Evolutionary conservation across 495 filamentous ascomycete species (phyloP).

Genomic region (Cudoniella acicularis): DNA sequence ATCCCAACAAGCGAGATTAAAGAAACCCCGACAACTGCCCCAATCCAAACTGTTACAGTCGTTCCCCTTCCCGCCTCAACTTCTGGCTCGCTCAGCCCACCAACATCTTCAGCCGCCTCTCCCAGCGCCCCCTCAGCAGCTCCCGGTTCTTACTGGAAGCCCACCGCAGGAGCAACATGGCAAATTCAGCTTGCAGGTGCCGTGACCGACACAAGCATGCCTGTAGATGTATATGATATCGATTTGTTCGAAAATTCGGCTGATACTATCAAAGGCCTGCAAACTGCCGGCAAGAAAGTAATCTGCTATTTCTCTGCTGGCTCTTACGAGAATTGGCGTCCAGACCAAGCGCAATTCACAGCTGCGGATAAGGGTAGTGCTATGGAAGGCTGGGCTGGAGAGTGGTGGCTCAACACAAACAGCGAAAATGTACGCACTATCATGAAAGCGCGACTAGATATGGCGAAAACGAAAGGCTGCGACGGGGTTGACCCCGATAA

Average conservation of each 20-base stretch:
- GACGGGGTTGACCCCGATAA: slow-evolving; percentile 72
- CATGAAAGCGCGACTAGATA: slow-evolving; percentile 53
- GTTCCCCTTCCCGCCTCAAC: not conserved
- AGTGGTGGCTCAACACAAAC: slow-evolving; percentile 60
- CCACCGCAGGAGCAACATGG: slow-evolving; percentile 49
- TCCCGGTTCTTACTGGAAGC: slow-evolving; percentile 40
- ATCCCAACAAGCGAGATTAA: not conserved
- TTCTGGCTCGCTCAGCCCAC: not conserved
- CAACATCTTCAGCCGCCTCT: slow-evolving; percentile 15
- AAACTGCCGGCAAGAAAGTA: slow-evolving; percentile 47
- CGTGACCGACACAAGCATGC: slow-evolving; percentile 24
- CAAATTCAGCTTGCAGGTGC: slow-evolving; percentile 46
- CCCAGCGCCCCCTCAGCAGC: slow-evolving; percentile 5
- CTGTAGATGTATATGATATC: slow-evolving; percentile 49
- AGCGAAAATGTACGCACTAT: slow-evolving; percentile 54
- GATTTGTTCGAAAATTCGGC: slow-evolving; percentile 54
- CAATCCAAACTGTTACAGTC: not conserved
- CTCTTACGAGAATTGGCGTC: slow-evolving; percentile 14
- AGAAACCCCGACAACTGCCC: too few species aligned
- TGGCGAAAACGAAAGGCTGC: slow-evolving; percentile 58
- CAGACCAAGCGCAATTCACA: slow-evolving; percentile 50
- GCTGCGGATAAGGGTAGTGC: slow-evolving; percentile 46
- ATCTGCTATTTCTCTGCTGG: slow-evolving; percentile 76
- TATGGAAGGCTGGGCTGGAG: slow-evolving; percentile 60
- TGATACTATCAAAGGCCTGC: slow-evolving; percentile 42